phyloP scores from a whole-genome alignment of 2,329 filamentous ascomycete species.

The Monosporascus sp. region DNA sequence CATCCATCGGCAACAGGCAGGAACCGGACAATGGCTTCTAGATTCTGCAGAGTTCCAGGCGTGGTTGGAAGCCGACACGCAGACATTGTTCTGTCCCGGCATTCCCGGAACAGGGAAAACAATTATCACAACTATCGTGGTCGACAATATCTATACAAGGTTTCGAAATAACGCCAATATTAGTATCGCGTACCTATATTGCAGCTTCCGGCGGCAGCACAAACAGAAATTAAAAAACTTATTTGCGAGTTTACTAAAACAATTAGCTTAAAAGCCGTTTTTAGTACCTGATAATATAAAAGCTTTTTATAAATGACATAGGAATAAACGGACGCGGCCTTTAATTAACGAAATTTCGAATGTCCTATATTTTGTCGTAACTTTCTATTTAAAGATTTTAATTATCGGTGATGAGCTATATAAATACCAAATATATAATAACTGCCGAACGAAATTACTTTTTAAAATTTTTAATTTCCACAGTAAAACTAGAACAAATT shows the following conservation, averaged over 20 bases:
- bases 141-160: conserved; percentile 32
- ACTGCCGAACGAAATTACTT: conserved; percentile 5
- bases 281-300: conserved; percentile 21
- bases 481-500: conserved; percentile 1
- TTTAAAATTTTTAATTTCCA: conserved; percentile 8
- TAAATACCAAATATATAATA: conserved; percentile 7
- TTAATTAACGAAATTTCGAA: conserved; percentile 14
- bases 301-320: conserved; percentile 20
- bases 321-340: conserved; percentile 14
- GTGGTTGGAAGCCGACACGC: conserved; percentile 24
- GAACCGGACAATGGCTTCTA: conserved; percentile 27
- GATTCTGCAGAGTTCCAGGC: conserved; percentile 3
- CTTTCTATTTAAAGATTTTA: conserved; percentile 17
- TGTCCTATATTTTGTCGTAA: conserved; percentile 9
- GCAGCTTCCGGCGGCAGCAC: conserved; percentile 32
- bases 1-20: conserved; percentile 30
- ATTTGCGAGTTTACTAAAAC: conserved; percentile 31
- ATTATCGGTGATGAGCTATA: conserved; percentile 16
- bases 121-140: conserved; percentile 35
- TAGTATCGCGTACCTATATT: conserved; percentile 43
- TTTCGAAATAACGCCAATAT: conserved; percentile 8
- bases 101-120: conserved; percentile 47
- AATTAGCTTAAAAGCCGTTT: conserved; percentile 23
- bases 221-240: conserved; percentile 33
- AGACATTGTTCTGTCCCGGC: too few relatives aligned